phyloP scores from a whole-genome alignment of 257 asterid species.

The Agastache rugosa region DNA sequence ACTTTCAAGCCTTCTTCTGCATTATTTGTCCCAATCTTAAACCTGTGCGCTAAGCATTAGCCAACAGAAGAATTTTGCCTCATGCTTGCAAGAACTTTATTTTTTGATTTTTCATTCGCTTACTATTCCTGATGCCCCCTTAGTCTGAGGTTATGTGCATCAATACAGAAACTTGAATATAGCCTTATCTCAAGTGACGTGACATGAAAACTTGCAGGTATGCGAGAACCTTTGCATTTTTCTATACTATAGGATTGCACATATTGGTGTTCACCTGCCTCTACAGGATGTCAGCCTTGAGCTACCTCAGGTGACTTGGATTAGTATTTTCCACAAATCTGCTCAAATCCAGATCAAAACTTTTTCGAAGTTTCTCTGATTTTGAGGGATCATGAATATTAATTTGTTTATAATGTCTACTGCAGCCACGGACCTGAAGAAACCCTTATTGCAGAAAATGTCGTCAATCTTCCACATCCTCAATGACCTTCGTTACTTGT shows the following conservation, averaged over 20 bases:
- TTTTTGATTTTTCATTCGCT: background rate
- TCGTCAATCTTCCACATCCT: constrained; percentile 73
- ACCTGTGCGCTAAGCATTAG: background rate
- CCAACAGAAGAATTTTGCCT: background rate
- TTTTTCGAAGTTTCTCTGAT: constrained; percentile 3
- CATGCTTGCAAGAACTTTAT: background rate
- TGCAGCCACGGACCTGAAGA: constrained; percentile 91
- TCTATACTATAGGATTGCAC: constrained; percentile 97
- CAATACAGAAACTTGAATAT: constrained; percentile 5
- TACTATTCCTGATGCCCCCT: background rate
- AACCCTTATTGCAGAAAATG: constrained; percentile 54
- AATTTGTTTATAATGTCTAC: constrained; percentile 31
- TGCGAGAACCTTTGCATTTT: constrained; percentile 90
- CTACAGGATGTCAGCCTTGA: constrained; percentile 94
- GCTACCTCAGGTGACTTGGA: constrained; percentile 75
- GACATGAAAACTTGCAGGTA: constrained; percentile 56
- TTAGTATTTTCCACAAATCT: background rate
- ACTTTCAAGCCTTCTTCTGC: background rate
- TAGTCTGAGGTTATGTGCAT: background rate
- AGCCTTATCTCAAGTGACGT: constrained; percentile 16
- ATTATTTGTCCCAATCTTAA: background rate
- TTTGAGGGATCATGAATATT: constrained; percentile 25
- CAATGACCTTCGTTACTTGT: constrained; percentile 39
- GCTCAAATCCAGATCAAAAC: background rate
- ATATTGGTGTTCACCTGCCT: constrained; percentile 93